Base-by-base conservation (phyloP, 2,329 filamentous ascomycete species). In the Fusarium camptoceras region DNA sequence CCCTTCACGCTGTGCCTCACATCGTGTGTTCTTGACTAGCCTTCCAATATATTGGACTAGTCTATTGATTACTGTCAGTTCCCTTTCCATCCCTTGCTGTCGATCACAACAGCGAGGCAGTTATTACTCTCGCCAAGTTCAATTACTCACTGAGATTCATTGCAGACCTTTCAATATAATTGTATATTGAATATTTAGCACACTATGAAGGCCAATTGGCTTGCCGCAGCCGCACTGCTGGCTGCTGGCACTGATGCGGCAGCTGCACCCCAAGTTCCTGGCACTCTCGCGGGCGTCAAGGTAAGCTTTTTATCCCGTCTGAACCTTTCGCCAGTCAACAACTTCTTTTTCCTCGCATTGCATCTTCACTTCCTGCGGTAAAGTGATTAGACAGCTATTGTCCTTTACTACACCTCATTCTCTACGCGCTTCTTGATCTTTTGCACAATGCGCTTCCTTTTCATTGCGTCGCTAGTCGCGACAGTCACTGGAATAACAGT, bases 141-240 rank as follows among this genome's bases (percentile, higher is more conserved):
- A 11, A 16, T 42, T 27, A 15, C 46, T 65, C 4, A 48, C 62
- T 8, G 16, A 31, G 10, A 22, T 14, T 12, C 4, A 6, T 28
- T 15, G 18, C 14, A 65, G 39, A 15, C 10, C 37, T 4, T 50
- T n/a, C 15, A 37, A 16, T 34, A 34, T 55, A 56, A 22, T 24
- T 25, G 39, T 24, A 28, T 27, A 30, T 56, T 47, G 46, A 16
- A 31, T 51, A 41, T 10, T 49, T n/a, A 55, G 14, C n/a, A 47
- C 47, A 74, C 37, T 64, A 82, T 81, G 80, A 81, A 79, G 78
- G 72, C 76, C 47, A 60, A 73, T 41, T 73, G 75, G 39, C 51
- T 81, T 41, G 67, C 78, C 31, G 76, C 75, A 51, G 75, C 77
- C 46, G 69, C 78, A 30, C 63, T 78, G 25, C 66, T 81, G 66